A percentile compares a stretch with the other conserved stretches of the same genome.
These are phyloP conservation scores for Tirmania nivea DNA, from an alignment of 495 filamentous ascomycete species.

Conservation along the genomic window DNA sequence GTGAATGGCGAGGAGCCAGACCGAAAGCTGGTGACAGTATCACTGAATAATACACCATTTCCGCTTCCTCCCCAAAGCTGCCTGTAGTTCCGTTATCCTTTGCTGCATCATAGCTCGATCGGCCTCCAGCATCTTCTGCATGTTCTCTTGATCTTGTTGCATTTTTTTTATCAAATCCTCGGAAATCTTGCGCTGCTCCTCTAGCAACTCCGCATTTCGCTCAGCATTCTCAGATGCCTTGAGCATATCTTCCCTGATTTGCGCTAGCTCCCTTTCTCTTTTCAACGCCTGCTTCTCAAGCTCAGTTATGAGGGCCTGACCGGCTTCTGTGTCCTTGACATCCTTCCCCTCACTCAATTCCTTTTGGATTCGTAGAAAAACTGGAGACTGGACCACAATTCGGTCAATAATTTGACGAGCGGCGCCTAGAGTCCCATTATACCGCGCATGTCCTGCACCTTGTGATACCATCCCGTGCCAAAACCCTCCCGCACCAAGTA, in stretches of 20 bases:
- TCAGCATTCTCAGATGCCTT: slow-evolving; percentile 6
- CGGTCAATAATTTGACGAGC: slow-evolving; percentile 16
- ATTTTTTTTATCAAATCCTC: too few relatives aligned
- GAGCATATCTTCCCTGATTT: slow-evolving; percentile 7
- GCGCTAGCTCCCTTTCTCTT: background rate
- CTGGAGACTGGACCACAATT: slow-evolving; percentile 3
- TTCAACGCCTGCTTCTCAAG: background rate
- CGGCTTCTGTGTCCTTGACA: slow-evolving; percentile 22
- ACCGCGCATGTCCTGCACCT: slow-evolving; percentile 14
- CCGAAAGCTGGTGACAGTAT: too few relatives aligned
- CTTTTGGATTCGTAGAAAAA: slow-evolving; percentile 21
- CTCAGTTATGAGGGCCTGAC: slow-evolving; percentile 3
- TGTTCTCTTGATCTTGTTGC: too few relatives aligned
- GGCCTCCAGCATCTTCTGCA: too few relatives aligned
- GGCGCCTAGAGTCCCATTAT: slow-evolving; percentile 18
- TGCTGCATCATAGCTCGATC: too few relatives aligned
- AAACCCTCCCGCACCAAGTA: slow-evolving; percentile 12
- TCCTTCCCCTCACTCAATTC: slow-evolving; percentile 18
- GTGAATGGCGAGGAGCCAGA: too few relatives aligned
- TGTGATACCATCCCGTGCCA: slow-evolving; percentile 21
- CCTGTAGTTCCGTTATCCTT: too few relatives aligned
- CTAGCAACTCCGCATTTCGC: slow-evolving; percentile 12
- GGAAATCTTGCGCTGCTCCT: background rate
- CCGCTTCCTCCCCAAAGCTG: too few relatives aligned
- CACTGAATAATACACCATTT: too few relatives aligned